Evolutionary conservation across 345 rosid species (phyloP).

Genomic region (Psidium guajava): DNA sequence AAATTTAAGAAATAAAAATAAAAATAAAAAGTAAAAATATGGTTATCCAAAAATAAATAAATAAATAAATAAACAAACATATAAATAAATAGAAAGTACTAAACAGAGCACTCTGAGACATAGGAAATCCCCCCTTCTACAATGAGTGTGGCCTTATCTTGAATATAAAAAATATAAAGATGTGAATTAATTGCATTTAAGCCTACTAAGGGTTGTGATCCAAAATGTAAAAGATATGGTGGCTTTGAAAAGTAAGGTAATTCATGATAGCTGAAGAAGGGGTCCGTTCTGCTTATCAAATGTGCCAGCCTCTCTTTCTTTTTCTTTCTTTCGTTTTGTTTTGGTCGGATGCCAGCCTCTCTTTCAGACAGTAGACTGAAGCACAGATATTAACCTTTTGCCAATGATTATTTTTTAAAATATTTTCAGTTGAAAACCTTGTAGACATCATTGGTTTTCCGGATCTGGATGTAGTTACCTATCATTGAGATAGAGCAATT

Average conservation of each 20-base stretch:
- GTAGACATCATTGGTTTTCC: neutral
- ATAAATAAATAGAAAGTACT: too few species aligned
- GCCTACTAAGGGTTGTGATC: neutral
- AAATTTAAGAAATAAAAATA: too few species aligned
- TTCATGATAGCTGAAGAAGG: neutral
- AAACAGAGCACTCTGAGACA: too few species aligned
- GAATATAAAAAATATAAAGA: neutral
- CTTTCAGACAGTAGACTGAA: neutral
- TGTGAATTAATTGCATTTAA: neutral
- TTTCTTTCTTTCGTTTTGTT: too few species aligned
- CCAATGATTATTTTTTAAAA: neutral
- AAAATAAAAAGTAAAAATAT: too few species aligned
- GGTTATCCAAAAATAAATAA: too few species aligned
- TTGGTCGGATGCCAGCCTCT: neutral
- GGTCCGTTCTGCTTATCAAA: neutral
- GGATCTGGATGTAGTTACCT: neutral
- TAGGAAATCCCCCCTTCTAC: too few species aligned
- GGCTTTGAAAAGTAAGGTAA: neutral
- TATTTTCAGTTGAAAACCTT: neutral
- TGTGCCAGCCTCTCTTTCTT: too few species aligned
- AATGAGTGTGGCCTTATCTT: neutral
- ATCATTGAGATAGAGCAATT: neutral
- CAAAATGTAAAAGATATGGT: neutral
- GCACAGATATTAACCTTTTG: neutral
- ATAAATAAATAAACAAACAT: too few species aligned